Evolutionary conservation across 2,329 filamentous ascomycete genomes (phyloP).

Genomic region (Fusarium poae): DNA sequence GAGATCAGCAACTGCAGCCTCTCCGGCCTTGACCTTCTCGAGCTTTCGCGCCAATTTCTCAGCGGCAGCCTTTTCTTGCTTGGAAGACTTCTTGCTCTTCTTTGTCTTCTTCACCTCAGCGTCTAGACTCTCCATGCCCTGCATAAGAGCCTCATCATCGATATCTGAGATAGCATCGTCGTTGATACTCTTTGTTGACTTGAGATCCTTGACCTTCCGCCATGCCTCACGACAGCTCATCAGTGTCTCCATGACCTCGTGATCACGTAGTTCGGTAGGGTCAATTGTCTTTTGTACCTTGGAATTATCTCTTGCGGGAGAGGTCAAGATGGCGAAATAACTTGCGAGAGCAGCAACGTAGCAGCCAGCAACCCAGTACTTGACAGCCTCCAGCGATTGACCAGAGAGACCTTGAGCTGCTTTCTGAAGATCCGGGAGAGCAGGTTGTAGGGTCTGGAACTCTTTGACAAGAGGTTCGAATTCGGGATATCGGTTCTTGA

Average conservation of each 20-base stretch:
- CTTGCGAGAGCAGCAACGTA: constrained; percentile 90
- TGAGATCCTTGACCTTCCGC: constrained; percentile 78
- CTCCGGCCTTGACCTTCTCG: constrained; percentile 70
- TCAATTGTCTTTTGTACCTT: constrained; percentile 72
- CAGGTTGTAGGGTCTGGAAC: constrained; percentile 77
- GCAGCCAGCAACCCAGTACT: constrained; percentile 83
- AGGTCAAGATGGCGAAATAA: constrained; percentile 95
- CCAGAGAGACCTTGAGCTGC: constrained; percentile 66
- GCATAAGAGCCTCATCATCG: constrained; percentile 47
- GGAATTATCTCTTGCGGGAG: constrained; percentile 73
- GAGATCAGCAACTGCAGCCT: constrained; percentile 78
- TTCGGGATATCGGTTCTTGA: constrained; percentile 89
- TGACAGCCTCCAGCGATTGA: constrained; percentile 73
- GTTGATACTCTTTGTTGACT: constrained; percentile 59
- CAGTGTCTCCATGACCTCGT: constrained; percentile 89
- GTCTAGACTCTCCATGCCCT: constrained; percentile 38
- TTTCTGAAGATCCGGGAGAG: constrained; percentile 70
- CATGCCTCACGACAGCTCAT: constrained; percentile 85
- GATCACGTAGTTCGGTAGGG: constrained; percentile 85
- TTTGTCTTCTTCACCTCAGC: constrained; percentile 48
- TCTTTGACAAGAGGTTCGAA: constrained; percentile 89
- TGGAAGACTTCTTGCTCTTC: constrained; percentile 49
- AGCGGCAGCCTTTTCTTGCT: constrained; percentile 54
- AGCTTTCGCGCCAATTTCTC: constrained; percentile 59
- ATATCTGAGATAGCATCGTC: constrained; percentile 47